Conservation (phyloP, 768 basidiomycete species). For the Strobilomyces confusus region DNA sequence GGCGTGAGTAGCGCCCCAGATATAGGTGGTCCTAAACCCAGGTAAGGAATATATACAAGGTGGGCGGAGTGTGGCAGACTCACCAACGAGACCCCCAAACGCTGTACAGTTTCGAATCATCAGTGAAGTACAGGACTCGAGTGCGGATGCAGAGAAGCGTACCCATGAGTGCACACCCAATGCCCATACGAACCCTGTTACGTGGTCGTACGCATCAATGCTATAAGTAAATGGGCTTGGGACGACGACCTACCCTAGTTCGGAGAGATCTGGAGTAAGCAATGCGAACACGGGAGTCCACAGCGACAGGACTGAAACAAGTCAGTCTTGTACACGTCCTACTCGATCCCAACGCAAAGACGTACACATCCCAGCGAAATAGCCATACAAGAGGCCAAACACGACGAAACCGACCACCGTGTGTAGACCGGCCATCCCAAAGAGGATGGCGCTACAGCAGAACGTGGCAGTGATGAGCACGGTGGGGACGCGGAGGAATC, state of each 20-base stretch:
- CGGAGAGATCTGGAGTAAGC: slow-evolving; percentile 44
- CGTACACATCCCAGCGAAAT: slow-evolving; percentile 47
- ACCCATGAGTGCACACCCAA: slow-evolving; percentile 49
- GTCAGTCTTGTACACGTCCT: neutral
- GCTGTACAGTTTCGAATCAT: slow-evolving; percentile 7
- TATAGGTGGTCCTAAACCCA: slow-evolving; percentile 45
- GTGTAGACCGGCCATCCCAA: slow-evolving; percentile 44
- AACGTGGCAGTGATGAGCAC: slow-evolving; percentile 33
- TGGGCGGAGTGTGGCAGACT: neutral
- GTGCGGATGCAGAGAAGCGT: neutral
- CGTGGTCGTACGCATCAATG: neutral
- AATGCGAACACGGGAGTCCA: slow-evolving; percentile 43
- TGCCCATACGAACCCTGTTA: slow-evolving; percentile 41
- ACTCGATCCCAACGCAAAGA: neutral
- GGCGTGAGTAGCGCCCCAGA: slow-evolving; percentile 52
- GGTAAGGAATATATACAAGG: neutral
- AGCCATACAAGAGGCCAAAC: slow-evolving; percentile 47
- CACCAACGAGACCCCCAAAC: slow-evolving; percentile 22
- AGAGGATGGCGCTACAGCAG: slow-evolving; percentile 38
- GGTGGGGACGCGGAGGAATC: slow-evolving; percentile 41
- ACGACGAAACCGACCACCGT: slow-evolving; percentile 37
- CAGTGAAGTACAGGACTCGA: neutral
- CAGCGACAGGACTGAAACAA: slow-evolving; percentile 32
- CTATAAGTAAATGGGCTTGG: too few species aligned
- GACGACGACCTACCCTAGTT: slow-evolving; percentile 42